These are phyloP conservation scores for Adiantum capillusveneris DNA, from an alignment of 75 land plant genomes.

Conservation along the genomic window DNA sequence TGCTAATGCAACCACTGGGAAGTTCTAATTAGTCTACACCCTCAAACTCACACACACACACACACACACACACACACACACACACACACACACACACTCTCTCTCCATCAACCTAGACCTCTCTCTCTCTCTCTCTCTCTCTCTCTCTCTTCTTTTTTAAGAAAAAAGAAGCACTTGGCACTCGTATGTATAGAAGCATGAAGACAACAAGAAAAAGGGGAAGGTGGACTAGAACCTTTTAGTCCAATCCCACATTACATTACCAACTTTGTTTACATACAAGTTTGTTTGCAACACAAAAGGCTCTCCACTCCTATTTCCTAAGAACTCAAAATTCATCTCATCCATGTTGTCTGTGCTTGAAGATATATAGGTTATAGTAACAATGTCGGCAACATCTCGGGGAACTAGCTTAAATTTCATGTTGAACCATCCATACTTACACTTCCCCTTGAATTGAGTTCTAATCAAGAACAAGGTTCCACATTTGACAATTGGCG, in stretches of 20 bases:
- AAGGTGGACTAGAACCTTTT: too few relatives aligned
- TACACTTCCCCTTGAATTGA: conserved; percentile 55
- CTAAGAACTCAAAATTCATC: conserved; percentile 8
- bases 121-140: too few relatives aligned
- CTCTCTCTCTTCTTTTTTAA: too few relatives aligned
- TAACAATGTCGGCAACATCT: conserved; percentile 75
- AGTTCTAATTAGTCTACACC: too few relatives aligned
- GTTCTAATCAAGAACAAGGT: conserved; percentile 48
- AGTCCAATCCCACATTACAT: conserved; percentile 20
- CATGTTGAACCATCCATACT: conserved; percentile 86
- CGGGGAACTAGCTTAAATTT: conserved; percentile 78
- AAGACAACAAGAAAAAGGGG: too few relatives aligned
- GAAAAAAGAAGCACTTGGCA: too few relatives aligned
- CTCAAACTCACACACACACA: too few relatives aligned
- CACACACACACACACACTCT: too few relatives aligned
- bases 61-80: too few relatives aligned
- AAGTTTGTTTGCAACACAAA: conserved; percentile 9
- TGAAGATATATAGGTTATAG: conserved; percentile 60
- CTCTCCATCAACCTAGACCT: too few relatives aligned
- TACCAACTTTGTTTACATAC: conserved; percentile 12
- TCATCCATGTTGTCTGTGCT: conserved; percentile 4
- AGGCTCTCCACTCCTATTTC: conserved; percentile 11
- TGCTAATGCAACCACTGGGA: too few relatives aligned
- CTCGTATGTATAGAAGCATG: too few relatives aligned
- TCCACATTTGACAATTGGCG: conserved; percentile 57